Conservation (phyloP, 2,329 filamentous ascomycete species). For the Microdochium paspali region DNA sequence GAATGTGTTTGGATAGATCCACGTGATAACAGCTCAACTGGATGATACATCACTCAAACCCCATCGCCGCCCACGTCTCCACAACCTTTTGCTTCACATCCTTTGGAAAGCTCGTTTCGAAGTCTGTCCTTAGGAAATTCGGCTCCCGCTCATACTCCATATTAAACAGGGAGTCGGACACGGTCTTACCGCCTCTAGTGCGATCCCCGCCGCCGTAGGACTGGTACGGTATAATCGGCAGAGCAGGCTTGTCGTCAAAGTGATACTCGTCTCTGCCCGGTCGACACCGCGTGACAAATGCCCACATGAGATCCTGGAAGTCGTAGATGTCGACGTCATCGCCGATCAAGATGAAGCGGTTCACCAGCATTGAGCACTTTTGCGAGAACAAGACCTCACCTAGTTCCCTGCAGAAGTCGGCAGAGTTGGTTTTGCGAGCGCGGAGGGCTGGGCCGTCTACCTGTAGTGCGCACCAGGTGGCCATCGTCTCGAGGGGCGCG, state of each 20-base stretch:
- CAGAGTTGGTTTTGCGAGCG: slow-evolving; percentile 37
- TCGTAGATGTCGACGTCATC: slow-evolving; percentile 39
- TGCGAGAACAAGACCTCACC: slow-evolving; percentile 31
- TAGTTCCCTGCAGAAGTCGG: slow-evolving; percentile 26
- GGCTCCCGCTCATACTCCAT: slow-evolving; percentile 23
- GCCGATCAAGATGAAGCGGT: slow-evolving; percentile 34
- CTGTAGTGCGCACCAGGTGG: slow-evolving; percentile 40
- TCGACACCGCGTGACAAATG: slow-evolving; percentile 35
- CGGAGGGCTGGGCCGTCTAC: slow-evolving; percentile 48
- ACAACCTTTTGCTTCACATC: neutral
- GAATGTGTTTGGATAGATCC: neutral
- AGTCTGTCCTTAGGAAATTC: neutral
- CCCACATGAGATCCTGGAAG: slow-evolving; percentile 36
- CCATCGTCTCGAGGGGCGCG: slow-evolving; percentile 33
- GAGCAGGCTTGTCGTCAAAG: slow-evolving; percentile 32
- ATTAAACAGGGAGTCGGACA: slow-evolving; percentile 32
- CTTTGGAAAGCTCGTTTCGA: neutral
- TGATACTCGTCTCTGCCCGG: slow-evolving; percentile 31
- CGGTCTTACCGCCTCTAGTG: slow-evolving; percentile 31
- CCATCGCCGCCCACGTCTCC: neutral
- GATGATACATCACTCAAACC: neutral
- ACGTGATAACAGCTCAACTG: no score
- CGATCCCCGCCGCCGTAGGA: slow-evolving; percentile 24
- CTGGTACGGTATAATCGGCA: slow-evolving; percentile 37
- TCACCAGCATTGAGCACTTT: slow-evolving; percentile 31